Percentiles rank a stretch among this genome's conserved stretches.
Evolutionary conservation across 2,329 filamentous ascomycete species (phyloP).

Genomic region (Colletotrichum zoysiae): DNA sequence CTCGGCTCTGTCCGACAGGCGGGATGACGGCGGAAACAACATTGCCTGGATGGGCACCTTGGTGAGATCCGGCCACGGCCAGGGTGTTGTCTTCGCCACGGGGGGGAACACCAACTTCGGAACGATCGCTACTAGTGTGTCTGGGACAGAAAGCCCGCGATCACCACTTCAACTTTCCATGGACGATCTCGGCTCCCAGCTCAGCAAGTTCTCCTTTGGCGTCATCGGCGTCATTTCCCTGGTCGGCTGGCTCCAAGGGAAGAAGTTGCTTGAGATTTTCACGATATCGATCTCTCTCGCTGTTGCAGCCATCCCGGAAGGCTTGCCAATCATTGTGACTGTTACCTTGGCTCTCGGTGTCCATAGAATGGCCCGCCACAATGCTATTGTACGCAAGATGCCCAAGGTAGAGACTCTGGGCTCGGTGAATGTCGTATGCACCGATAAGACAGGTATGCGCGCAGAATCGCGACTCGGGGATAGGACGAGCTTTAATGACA

Average conservation of each 20-base stretch:
- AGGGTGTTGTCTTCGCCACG: constrained; percentile 97
- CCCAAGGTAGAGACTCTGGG: constrained; percentile 98
- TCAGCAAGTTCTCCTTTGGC: constrained; percentile 96
- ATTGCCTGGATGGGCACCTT: constrained; percentile 99
- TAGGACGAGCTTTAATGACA: neutral
- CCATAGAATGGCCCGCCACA: constrained; percentile 93
- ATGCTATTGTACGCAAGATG: constrained; percentile 94
- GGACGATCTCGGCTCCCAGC: constrained; percentile 95
- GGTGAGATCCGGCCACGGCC: constrained; percentile 93
- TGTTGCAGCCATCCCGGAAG: constrained; percentile 95
- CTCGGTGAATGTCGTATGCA: constrained; percentile 99
- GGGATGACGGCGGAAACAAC: constrained; percentile 81
- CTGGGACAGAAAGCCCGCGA: constrained; percentile 93
- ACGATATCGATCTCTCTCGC: constrained; percentile 97
- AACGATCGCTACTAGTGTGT: constrained; percentile 92
- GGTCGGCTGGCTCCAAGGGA: constrained; percentile 90
- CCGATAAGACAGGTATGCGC: constrained; percentile 86
- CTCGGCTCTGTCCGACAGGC: constrained; percentile 66
- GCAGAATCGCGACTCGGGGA: neutral
- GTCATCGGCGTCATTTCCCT: constrained; percentile 95
- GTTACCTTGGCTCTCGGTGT: constrained; percentile 96
- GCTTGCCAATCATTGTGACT: constrained; percentile 96
- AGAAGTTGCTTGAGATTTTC: constrained; percentile 92
- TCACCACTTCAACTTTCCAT: constrained; percentile 96
- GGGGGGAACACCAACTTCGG: constrained; percentile 95